Evolutionary conservation across 2,329 filamentous ascomycete genomes (phyloP).

Genomic region (Colletotrichum agaves): DNA sequence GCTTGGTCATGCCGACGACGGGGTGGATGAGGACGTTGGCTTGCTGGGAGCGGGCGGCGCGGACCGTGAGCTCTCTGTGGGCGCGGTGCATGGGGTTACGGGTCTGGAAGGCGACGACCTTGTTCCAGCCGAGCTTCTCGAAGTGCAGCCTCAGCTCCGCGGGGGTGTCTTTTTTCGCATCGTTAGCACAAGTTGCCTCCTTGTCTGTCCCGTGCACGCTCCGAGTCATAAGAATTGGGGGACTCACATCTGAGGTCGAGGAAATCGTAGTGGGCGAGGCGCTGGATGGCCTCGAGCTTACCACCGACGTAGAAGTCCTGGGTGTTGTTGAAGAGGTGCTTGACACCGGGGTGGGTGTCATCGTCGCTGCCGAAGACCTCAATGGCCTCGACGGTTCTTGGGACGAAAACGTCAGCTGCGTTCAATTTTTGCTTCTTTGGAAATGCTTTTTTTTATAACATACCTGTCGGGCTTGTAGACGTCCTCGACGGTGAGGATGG

Average conservation of each 20-base stretch:
- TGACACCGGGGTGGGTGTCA: conserved; percentile 90
- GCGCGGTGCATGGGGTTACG: conserved; percentile 99
- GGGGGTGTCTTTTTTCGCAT: conserved; percentile 76
- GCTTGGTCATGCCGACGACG: conserved; percentile 97
- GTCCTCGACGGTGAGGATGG: conserved; percentile 95
- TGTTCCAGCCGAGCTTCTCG: conserved; percentile 98
- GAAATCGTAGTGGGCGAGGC: conserved; percentile 98
- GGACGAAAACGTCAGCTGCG: conserved; percentile 6
- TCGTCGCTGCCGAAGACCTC: conserved; percentile 94
- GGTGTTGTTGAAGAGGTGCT: conserved; percentile 84
- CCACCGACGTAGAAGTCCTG: conserved; percentile 94
- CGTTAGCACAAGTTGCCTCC: neutral
- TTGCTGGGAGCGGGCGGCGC: conserved; percentile 93
- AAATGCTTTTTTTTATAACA: conserved; percentile 57
- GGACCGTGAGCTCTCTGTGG: conserved; percentile 96
- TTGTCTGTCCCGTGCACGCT: too few relatives aligned
- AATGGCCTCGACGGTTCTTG: conserved; percentile 86
- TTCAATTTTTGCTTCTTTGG: conserved; percentile 44
- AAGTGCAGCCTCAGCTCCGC: conserved; percentile 96
- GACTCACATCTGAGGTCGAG: conserved; percentile 88
- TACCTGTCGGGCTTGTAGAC: conserved; percentile 97
- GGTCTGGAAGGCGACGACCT: conserved; percentile 99
- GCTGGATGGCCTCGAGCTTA: conserved; percentile 94
- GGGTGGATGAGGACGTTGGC: conserved; percentile 99
- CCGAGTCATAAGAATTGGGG: neutral